Conservation (phyloP, 495 filamentous ascomycete species). For the Ascobolus immersus region DNA sequence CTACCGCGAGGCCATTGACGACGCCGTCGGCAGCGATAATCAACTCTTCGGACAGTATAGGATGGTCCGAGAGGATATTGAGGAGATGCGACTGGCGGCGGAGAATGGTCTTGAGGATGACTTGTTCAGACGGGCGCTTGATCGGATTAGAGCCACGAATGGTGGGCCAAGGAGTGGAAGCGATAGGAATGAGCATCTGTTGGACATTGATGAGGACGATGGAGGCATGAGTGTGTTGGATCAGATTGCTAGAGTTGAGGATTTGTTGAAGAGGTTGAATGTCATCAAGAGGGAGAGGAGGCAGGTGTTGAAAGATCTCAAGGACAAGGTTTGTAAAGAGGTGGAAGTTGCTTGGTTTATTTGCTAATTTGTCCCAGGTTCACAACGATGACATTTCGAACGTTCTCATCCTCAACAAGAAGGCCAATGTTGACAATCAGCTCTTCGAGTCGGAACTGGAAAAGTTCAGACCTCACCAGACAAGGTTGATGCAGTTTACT, state of each 20-base stretch:
- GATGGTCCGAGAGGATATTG: constrained; percentile 64
- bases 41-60: constrained; percentile 65
- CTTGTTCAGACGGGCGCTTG: constrained; percentile 59
- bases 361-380: constrained; percentile 31
- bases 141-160: constrained; percentile 30
- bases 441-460: constrained; percentile 86
- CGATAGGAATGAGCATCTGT: constrained; percentile 41
- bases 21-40: constrained; percentile 65
- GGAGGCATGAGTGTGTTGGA: constrained; percentile 54
- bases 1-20: constrained; percentile 68
- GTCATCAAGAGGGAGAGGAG: constrained; percentile 70
- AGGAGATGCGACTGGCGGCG: constrained; percentile 81
- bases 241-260: constrained; percentile 72
- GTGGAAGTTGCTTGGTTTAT: not conserved
- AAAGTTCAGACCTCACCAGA: constrained; percentile 88
- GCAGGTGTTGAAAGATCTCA: constrained; percentile 85
- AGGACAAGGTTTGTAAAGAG: constrained; percentile 73
- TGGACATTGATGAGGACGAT: constrained; percentile 81
- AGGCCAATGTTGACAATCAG: constrained; percentile 66
- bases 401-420: constrained; percentile 90
- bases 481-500: constrained; percentile 62
- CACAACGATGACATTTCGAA: constrained; percentile 93
- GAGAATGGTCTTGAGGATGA: constrained; percentile 63
- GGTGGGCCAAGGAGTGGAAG: constrained; percentile 31
- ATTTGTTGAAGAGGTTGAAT: constrained; percentile 72